Base-by-base conservation (phyloP, 352 stramenopile species). In the Thraustochytrium sp. region DNA sequence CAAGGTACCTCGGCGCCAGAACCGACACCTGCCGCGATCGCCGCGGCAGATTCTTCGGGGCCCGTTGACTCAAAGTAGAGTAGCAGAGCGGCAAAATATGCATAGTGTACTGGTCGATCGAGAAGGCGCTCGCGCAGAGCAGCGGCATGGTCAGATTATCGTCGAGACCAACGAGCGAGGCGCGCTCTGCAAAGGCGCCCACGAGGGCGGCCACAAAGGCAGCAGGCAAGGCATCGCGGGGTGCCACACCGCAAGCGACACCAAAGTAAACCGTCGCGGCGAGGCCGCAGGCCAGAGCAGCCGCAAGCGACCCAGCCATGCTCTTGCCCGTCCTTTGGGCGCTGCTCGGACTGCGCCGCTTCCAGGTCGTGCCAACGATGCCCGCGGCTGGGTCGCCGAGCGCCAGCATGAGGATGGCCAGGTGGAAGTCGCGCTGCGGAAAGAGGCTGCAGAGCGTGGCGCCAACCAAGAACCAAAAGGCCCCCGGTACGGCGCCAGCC, bases 391-490 rank as follows among this genome's bases (percentile, higher is more conserved):
- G 48, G 31, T 77, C 65, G 11, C 65, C 65, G 42, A 77, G 64
- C n/a, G 65, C 40, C 9, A 77, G 13, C 36, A 77, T 68, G 18
- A 77, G 65, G 16, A 77, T 77, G 46, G 26, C 37, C 13, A 77
- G 49, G 26, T 75, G 65, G 11, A 62, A 77, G 9, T 46, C 49
- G 40, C 23, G 40, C 9, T 77, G 23, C 1, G 23, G 42, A 26
- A 77, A 77, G 29, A 77, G 8, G 16, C 65, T 68, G 65, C 65
- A 77, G 65, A 77, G 68, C 13, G 65, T 40, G 18, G 42, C 16
- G 13, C 42, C 65, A 23, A 77, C 26, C 40, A 77, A 26, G 26
- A 77, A 77, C 18, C 23, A 77, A 26, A 77, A 77, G 11, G 65
- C 29, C 9, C 65, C 65, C n/a, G 65, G 65, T 13, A 61, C 31